phyloP scores from a whole-genome alignment of 305 asterid species.

The Fraxinus paxiana region DNA sequence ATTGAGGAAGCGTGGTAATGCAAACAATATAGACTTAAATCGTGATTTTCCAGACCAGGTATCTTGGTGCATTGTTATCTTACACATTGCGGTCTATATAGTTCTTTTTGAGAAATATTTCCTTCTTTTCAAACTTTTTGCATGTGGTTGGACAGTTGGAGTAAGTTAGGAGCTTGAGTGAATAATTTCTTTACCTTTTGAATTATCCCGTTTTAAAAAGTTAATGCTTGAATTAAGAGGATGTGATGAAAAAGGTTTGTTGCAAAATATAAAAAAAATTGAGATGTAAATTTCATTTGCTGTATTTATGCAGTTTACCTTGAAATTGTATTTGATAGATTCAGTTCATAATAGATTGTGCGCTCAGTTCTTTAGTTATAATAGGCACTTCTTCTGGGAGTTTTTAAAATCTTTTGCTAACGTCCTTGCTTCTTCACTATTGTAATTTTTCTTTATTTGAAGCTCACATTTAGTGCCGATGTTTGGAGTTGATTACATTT shows the following conservation, averaged over 20 bases:
- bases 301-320: not conserved
- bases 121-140: conserved; percentile 3
- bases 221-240: not conserved
- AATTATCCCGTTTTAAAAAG: not conserved
- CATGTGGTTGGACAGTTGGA: not conserved
- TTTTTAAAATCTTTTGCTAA: not conserved
- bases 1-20: conserved; percentile 69
- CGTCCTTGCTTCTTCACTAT: not conserved
- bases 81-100: not conserved
- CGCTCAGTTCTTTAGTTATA: not conserved
- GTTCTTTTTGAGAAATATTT: not conserved
- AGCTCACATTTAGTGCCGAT: not conserved
- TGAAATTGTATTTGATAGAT: not conserved
- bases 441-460: not conserved
- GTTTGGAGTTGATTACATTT: not conserved
- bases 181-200: not conserved
- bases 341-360: not conserved
- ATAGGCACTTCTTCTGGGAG: not conserved
- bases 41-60: conserved; percentile 96
- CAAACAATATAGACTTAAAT: conserved; percentile 69
- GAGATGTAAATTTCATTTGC: not conserved
- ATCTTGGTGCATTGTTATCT: conserved; percentile 23
- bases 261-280: not conserved
- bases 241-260: not conserved
- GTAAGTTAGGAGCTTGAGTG: not conserved